phyloP scores from a whole-genome alignment of 1,284 basidiomycete species.

The Thecaphora frezii region DNA sequence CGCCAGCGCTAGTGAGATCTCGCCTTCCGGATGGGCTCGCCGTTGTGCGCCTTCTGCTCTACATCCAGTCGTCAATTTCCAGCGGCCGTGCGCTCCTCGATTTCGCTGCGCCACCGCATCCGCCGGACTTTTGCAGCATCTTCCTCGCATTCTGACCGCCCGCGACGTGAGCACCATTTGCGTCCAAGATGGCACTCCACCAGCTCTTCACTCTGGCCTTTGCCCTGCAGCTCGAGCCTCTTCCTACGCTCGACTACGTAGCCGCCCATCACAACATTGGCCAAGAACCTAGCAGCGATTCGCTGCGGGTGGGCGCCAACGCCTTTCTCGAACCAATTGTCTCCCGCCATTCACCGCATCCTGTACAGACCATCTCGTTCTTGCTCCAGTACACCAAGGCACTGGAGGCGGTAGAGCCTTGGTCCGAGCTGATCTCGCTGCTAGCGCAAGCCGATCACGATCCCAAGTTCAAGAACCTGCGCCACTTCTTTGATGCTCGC shows the following conservation, averaged over 20 bases:
- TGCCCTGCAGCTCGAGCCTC: slow-evolving; percentile 45
- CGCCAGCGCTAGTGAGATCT: too few species aligned
- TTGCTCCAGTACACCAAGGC: slow-evolving; percentile 34
- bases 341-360: slow-evolving; percentile 25
- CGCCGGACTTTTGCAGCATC: too few species aligned
- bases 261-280: slow-evolving; percentile 21
- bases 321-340: slow-evolving; percentile 34
- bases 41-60: too few species aligned
- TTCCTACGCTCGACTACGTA: slow-evolving; percentile 43
- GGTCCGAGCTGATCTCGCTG: slow-evolving; percentile 36
- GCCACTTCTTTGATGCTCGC: slow-evolving; percentile 52
- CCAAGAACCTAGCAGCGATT: slow-evolving; percentile 10
- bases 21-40: too few species aligned
- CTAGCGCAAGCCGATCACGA: slow-evolving; percentile 49
- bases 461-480: slow-evolving; percentile 43
- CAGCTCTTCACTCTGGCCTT: slow-evolving; percentile 52
- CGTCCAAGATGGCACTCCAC: slow-evolving; percentile 25
- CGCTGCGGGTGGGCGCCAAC: slow-evolving; percentile 30
- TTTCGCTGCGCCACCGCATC: too few species aligned
- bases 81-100: too few species aligned
- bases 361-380: slow-evolving; percentile 35
- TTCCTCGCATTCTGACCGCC: too few species aligned
- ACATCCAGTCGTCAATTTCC: too few species aligned
- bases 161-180: neutral
- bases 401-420: slow-evolving; percentile 31